Evolutionary conservation across 371 early-diverging fungal species (phyloP).

Genomic region (Rhizomucor pusillus): DNA sequence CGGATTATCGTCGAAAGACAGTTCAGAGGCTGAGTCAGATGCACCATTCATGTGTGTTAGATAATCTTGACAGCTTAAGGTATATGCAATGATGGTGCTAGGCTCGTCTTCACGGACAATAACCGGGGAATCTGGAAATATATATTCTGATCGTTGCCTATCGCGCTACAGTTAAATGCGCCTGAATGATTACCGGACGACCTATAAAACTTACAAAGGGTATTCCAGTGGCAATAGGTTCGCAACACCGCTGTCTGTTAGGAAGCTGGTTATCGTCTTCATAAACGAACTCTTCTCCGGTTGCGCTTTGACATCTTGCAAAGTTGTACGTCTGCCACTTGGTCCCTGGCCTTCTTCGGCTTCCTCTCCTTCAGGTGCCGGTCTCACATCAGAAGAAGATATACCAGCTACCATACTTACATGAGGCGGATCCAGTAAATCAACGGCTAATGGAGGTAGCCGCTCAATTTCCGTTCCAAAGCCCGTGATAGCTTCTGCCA

Average conservation of each 20-base stretch:
- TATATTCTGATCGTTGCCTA: constrained; percentile 75
- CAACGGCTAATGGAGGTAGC: constrained; percentile 29
- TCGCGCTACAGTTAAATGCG: constrained; percentile 6
- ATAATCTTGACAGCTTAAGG: constrained; percentile 62
- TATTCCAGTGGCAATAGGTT: constrained; percentile 71
- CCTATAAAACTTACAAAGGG: constrained; percentile 65
- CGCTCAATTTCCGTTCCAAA: constrained; percentile 19
- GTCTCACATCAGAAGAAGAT: constrained; percentile 10
- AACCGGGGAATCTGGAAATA: constrained; percentile 83
- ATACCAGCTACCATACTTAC: constrained; percentile 13
- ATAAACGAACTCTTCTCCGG: constrained; percentile 63
- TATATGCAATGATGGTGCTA: constrained; percentile 91
- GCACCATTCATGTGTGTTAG: constrained; percentile 32
- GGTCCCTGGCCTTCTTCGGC: constrained; percentile 4
- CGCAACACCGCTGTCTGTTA: constrained; percentile 62
- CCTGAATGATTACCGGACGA: constrained; percentile 29
- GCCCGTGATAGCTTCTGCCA: constrained; percentile 11
- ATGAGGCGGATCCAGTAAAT: constrained; percentile 25
- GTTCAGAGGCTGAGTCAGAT: constrained; percentile 6
- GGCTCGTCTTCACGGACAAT: constrained; percentile 93
- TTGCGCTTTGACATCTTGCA: constrained; percentile 1
- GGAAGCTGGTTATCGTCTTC: constrained; percentile 76
- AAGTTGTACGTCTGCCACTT: background rate
- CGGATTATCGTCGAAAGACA: background rate
- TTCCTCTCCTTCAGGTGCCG: background rate